Evolutionary conservation across 2,329 filamentous ascomycete genomes (phyloP).

Genomic region (Monilinia laxa): DNA sequence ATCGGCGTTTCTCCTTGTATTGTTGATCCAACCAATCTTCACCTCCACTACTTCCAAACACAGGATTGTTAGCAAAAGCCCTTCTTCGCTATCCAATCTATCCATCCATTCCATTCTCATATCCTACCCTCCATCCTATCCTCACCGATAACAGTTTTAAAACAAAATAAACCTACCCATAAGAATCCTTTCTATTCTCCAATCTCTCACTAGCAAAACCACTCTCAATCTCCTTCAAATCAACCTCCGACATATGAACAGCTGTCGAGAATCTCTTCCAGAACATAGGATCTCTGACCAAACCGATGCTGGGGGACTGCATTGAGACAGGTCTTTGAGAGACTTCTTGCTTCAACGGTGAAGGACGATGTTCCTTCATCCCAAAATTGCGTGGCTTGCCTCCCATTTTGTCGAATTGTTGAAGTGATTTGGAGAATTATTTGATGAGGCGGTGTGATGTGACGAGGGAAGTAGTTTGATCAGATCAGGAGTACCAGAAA

Average conservation of each 20-base stretch:
- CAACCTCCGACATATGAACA: conserved; percentile 35
- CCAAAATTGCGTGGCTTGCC: conserved; percentile 30
- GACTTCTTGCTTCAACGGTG: conserved; percentile 38
- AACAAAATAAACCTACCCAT: conserved; percentile 18
- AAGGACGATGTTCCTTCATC: conserved; percentile 34
- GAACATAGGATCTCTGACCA: conserved; percentile 40
- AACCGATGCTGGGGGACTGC: conserved; percentile 29
- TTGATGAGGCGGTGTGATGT: neutral
- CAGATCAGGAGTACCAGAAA: neutral
- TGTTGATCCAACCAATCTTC: conserved; percentile 41
- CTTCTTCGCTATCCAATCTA: neutral
- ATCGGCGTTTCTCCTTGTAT: conserved; percentile 37
- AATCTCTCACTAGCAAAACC: conserved; percentile 23
- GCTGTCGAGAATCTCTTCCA: conserved; percentile 41
- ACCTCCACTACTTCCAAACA: conserved; percentile 27
- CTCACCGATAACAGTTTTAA: neutral
- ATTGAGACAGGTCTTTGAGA: conserved; percentile 22
- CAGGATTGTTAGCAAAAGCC: conserved; percentile 1
- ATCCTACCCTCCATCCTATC: neutral
- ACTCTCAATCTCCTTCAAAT: conserved; percentile 30
- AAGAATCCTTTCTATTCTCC: conserved; percentile 13
- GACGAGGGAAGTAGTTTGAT: neutral
- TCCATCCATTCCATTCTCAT: conserved; percentile 24
- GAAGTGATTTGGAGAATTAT: neutral
- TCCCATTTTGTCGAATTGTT: conserved; percentile 26